Base-by-base conservation (phyloP, 306 rosid genomes). In the Vigna nakashimae region DNA sequence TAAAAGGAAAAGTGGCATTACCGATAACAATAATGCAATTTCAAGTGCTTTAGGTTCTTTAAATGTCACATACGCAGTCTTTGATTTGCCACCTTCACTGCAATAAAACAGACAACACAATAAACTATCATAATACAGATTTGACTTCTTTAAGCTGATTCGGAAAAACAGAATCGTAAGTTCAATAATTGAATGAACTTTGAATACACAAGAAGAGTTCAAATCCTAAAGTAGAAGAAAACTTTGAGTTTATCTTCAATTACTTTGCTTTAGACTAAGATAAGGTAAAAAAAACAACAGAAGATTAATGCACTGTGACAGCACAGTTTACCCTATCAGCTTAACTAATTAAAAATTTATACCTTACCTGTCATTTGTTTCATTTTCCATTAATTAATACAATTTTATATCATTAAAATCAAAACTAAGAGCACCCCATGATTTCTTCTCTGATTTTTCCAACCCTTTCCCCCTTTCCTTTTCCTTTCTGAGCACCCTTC, bases 41-140 rank as follows among this genome's bases (percentile, higher is more conserved):
- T 94, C 98, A 83, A 91, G 96, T 6, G 97, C 98, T 88, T 85
- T 94, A 9, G 97, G 90, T 75, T 94, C 97, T 83, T 87, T 91
- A 82, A 91, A 94, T 82, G 96, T 91, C 64, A 94, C 98, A 86
- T 87, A 94, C 43, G 98, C 98, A 77, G 91, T 91, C 88, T 88
- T 91, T 78, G 88, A 78, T 68, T 90, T 79, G 81, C 89, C 92
- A 66, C 84, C 68, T 80, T 91, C 98, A 75, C 98, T 94, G 90
- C 89, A 90, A 65, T 56, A 78, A 79, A 9, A 74, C 51, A 85
- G 12, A 65, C 56, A 36, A 53, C 77, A 72, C 69, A 46, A 46
- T 36, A 79, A 45, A 16, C 43, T 77, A 53, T 56, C 56, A 49
- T 20, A 62, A 17, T 51, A 50, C 30, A 18, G 10, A 74, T 59